Evolutionary conservation across 2,329 filamentous ascomycete genomes (phyloP).

Genomic region (Lizonia empirigonia): DNA sequence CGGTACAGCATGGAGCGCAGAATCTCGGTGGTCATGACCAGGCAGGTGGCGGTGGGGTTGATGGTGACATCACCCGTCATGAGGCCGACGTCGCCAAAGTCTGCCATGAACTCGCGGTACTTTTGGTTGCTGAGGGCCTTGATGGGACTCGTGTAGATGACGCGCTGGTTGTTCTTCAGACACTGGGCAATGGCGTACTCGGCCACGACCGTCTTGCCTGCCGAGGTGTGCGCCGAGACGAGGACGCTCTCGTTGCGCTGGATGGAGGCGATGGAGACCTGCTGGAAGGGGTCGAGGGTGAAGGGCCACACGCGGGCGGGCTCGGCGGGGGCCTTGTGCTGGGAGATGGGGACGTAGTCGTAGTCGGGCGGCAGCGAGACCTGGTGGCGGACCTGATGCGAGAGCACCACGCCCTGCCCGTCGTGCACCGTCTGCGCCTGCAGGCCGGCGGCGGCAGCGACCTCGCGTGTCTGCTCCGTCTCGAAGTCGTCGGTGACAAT

Average conservation of each 20-base stretch:
- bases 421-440: slow-evolving; percentile 67
- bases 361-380: slow-evolving; percentile 93
- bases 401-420: slow-evolving; percentile 75
- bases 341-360: slow-evolving; percentile 90
- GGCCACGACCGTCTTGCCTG: slow-evolving; percentile 96
- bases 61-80: slow-evolving; percentile 99
- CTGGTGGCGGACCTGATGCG: slow-evolving; percentile 98
- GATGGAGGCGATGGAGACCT: slow-evolving; percentile 91
- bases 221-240: slow-evolving; percentile 95
- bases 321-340: slow-evolving; percentile 87
- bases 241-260: slow-evolving; percentile 95
- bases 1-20: slow-evolving; percentile 97
- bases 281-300: slow-evolving; percentile 95
- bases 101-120: slow-evolving; percentile 92
- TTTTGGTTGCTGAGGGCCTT: slow-evolving; percentile 99
- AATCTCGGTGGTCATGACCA: slow-evolving; percentile 99
- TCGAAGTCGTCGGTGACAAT: slow-evolving; percentile 93
- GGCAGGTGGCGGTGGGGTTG: slow-evolving; percentile 94
- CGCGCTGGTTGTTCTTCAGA: slow-evolving; percentile 93
- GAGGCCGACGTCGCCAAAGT: slow-evolving; percentile 94
- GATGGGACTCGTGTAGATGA: slow-evolving; percentile 99
- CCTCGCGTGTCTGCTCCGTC: slow-evolving; percentile 90
- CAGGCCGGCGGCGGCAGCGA: slow-evolving; percentile 76
- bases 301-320: slow-evolving; percentile 87
- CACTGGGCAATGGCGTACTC: slow-evolving; percentile 98